phyloP scores from a whole-genome alignment of 1,284 basidiomycete genomes.

The Ceratobasidium sp. region DNA sequence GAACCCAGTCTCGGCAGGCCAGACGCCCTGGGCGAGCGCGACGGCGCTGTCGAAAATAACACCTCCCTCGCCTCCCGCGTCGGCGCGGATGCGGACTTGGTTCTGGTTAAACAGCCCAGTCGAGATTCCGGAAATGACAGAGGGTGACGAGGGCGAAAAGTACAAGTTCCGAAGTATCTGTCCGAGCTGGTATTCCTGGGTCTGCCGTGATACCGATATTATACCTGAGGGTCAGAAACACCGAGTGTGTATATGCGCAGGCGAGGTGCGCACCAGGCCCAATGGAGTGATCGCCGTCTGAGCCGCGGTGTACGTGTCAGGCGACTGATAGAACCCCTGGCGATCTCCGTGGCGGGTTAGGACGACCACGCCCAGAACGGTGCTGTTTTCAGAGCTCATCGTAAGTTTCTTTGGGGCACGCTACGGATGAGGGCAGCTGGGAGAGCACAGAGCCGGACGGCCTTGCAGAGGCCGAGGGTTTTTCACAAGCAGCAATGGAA shows the following conservation, averaged over 20 bases:
- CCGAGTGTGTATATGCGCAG: not conserved
- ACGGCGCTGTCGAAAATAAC: constrained; percentile 76
- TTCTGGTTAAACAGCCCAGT: constrained; percentile 71
- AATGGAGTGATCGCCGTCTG: constrained; percentile 81
- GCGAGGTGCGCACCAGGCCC: constrained; percentile 67
- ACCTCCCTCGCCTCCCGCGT: constrained; percentile 81
- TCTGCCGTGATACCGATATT: constrained; percentile 54
- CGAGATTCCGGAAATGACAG: constrained; percentile 68
- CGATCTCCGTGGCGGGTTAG: constrained; percentile 86
- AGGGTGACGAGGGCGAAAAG: constrained; percentile 65
- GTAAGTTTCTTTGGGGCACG: not conserved
- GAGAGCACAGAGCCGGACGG: constrained; percentile 15
- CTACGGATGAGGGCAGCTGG: not conserved
- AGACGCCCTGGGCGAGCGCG: constrained; percentile 72
- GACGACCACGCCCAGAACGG: constrained; percentile 78
- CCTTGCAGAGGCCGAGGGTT: not conserved
- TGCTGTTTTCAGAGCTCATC: constrained; percentile 38
- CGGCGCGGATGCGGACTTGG: constrained; percentile 75
- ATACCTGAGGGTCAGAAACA: constrained; percentile 1
- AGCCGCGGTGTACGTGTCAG: constrained; percentile 69
- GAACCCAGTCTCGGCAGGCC: constrained; percentile 73
- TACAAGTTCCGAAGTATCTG: constrained; percentile 70
- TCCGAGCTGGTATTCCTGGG: constrained; percentile 76
- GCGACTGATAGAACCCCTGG: constrained; percentile 71
- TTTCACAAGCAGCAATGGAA: constrained; percentile 18